Evolutionary conservation across 2,329 filamentous ascomycete species (phyloP).

Genomic region (Emmonsiellopsis sp.): DNA sequence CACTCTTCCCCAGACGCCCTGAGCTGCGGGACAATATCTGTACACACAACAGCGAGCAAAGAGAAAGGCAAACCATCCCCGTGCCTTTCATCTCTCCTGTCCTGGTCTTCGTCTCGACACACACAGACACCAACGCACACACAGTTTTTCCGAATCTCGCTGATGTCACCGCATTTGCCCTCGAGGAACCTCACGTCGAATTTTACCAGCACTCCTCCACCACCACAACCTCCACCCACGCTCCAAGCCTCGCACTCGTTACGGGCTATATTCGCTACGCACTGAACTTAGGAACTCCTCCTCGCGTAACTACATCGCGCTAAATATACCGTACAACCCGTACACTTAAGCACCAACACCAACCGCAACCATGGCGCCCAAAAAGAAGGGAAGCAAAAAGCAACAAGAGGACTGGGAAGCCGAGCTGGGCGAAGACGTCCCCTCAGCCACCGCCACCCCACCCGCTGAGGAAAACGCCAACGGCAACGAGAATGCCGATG

Average conservation of each 20-base stretch:
- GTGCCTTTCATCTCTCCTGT: background rate
- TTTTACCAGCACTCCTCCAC: conserved; percentile 1
- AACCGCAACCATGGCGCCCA: conserved; percentile 62
- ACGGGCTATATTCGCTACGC: background rate
- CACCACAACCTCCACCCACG: background rate
- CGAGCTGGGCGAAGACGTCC: conserved; percentile 68
- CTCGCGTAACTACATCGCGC: too few relatives aligned
- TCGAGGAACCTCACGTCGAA: conserved; percentile 3
- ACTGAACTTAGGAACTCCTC: background rate
- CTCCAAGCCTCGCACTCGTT: background rate
- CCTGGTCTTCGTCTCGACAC: background rate
- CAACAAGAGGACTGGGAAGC: conserved; percentile 89
- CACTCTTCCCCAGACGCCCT: too few relatives aligned
- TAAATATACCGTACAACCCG: too few relatives aligned
- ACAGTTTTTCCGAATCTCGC: background rate
- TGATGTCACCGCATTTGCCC: conserved; percentile 2
- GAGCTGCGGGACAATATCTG: too few relatives aligned
- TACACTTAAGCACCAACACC: too few relatives aligned
- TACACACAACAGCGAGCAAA: too few relatives aligned
- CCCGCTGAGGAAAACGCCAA: conserved; percentile 36
- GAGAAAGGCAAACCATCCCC: too few relatives aligned
- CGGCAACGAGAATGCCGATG: conserved; percentile 25
- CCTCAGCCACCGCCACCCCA: conserved; percentile 38
- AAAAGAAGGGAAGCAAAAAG: conserved; percentile 88
- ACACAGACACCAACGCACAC: background rate